Conservation (phyloP, 2,329 filamentous ascomycete species). For the Atkinsonella hypoxylon region DNA sequence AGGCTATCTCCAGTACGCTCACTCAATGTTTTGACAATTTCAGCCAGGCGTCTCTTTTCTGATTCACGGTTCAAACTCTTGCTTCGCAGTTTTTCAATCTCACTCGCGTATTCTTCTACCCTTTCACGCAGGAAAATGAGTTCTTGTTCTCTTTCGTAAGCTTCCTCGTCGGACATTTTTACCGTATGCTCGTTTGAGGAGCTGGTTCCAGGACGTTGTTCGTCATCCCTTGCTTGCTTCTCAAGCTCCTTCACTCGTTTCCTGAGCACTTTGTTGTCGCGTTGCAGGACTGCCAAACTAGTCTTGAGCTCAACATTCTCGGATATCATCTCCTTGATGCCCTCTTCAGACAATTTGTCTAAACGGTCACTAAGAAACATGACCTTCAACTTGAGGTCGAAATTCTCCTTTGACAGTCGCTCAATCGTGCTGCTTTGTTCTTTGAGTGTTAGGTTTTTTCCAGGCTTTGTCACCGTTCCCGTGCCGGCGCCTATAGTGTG, state of each 20-base stretch:
- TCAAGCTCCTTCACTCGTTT: slow-evolving; percentile 78
- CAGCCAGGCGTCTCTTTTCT: slow-evolving; percentile 76
- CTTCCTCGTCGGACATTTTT: slow-evolving; percentile 44
- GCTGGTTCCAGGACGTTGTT: slow-evolving; percentile 49
- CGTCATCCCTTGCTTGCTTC: slow-evolving; percentile 59
- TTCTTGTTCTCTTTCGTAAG: slow-evolving; percentile 70
- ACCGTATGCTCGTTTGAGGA: slow-evolving; percentile 48
- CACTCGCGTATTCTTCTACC: slow-evolving; percentile 69
- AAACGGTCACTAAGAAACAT: slow-evolving; percentile 92
- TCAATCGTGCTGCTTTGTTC: slow-evolving; percentile 98
- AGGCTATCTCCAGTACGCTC: slow-evolving; percentile 37
- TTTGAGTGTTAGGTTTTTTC: slow-evolving; percentile 75
- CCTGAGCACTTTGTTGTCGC: slow-evolving; percentile 77
- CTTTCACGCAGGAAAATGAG: slow-evolving; percentile 74
- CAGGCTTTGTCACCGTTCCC: slow-evolving; percentile 39
- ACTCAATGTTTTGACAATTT: slow-evolving; percentile 53
- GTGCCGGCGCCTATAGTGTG: slow-evolving; percentile 22
- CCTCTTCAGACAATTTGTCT: slow-evolving; percentile 88
- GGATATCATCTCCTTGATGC: slow-evolving; percentile 94
- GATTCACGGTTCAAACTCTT: slow-evolving; percentile 70
- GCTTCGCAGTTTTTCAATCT: slow-evolving; percentile 70
- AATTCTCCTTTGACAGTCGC: slow-evolving; percentile 92
- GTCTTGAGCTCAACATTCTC: slow-evolving; percentile 96
- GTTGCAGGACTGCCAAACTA: slow-evolving; percentile 74
- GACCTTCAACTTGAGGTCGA: slow-evolving; percentile 92